Conservation (phyloP, 2,329 filamentous ascomycete genomes). For the Pseudopyrenochaeta lycopersici region DNA sequence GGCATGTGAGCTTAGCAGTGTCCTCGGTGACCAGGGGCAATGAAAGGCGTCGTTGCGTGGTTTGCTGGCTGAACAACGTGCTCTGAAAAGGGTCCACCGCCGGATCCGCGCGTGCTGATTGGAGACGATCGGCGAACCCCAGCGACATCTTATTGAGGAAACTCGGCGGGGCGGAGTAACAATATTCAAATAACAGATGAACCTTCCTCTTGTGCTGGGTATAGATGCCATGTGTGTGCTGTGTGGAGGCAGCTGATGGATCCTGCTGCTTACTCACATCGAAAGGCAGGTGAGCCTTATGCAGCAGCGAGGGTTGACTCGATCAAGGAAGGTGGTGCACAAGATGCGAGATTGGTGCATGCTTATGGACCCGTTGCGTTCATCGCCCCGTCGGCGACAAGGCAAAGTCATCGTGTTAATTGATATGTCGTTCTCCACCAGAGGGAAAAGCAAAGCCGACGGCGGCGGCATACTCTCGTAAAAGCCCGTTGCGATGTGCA, state of each 20-base stretch:
- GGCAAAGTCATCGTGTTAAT: neutral
- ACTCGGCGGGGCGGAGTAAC: too few relatives aligned
- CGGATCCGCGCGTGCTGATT: slow-evolving; percentile 2
- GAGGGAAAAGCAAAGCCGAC: neutral
- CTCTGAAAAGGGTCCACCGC: neutral
- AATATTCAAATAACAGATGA: neutral
- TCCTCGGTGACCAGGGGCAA: neutral
- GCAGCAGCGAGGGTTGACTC: neutral
- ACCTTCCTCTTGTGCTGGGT: neutral
- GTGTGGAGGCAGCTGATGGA: neutral
- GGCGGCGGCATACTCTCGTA: too few relatives aligned
- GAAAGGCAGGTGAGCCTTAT: neutral
- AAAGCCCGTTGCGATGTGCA: neutral
- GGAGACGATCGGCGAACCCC: neutral
- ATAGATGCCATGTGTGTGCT: neutral
- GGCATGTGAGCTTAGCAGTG: slow-evolving; percentile 13
- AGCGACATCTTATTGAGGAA: neutral
- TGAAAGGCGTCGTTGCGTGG: slow-evolving; percentile 1
- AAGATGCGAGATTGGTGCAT: neutral
- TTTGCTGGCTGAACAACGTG: slow-evolving; percentile 12
- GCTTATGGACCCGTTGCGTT: neutral
- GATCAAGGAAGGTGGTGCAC: neutral
- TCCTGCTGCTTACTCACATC: neutral
- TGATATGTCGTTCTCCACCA: too few relatives aligned
- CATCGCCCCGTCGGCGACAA: neutral